phyloP scores from a whole-genome alignment of 2,329 filamentous ascomycete species.

The Cytospora paraplurivora region DNA sequence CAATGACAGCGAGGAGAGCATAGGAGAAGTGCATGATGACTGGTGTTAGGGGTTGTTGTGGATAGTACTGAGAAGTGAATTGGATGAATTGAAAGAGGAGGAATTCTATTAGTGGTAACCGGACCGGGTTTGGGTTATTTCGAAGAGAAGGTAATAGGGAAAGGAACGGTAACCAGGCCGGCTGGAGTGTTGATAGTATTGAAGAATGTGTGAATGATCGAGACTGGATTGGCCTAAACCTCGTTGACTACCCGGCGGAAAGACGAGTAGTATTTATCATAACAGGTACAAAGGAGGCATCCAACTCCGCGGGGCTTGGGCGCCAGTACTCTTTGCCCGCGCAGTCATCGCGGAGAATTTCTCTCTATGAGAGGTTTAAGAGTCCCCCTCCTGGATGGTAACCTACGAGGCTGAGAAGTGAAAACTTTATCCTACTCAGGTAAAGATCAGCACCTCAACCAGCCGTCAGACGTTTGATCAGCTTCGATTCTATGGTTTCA shows the following conservation, averaged over 20 bases:
- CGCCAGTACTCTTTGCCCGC: background rate
- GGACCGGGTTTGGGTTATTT: background rate
- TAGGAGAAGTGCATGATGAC: conserved; percentile 26
- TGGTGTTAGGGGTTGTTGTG: conserved; percentile 2
- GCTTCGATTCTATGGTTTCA: background rate
- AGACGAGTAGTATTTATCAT: background rate
- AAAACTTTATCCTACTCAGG: background rate
- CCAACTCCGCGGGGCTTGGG: background rate
- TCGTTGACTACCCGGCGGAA: background rate
- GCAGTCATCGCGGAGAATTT: background rate
- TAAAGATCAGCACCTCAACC: background rate
- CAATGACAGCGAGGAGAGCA: conserved; percentile 10
- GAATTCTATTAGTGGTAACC: too few relatives aligned
- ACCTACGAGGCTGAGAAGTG: background rate
- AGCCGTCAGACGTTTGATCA: background rate
- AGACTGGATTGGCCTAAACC: background rate
- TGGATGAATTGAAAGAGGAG: background rate
- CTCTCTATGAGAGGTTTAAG: background rate
- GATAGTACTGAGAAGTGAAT: background rate
- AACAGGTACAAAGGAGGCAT: background rate
- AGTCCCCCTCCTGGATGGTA: background rate
- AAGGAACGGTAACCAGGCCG: conserved; percentile 1
- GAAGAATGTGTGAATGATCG: background rate
- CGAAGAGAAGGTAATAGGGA: background rate
- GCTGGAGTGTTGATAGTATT: background rate